Percentiles rank a stretch among this genome's conserved stretches.
Conservation (phyloP, 805 yeast genomes). For the Schizosaccharomyces cryophilus region DNA sequence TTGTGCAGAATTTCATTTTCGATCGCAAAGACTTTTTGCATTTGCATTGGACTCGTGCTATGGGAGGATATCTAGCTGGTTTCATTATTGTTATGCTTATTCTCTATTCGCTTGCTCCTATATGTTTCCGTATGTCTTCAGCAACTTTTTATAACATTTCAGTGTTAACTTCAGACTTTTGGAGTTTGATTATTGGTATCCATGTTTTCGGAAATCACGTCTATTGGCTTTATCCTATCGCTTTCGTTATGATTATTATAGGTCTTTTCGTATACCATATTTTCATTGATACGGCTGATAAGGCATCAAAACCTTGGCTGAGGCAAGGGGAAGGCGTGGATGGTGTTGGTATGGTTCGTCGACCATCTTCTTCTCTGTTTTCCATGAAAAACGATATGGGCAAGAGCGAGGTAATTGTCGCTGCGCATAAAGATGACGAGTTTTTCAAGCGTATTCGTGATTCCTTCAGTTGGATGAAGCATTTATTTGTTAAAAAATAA, state of each 20-base stretch:
- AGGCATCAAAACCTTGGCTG: conserved; percentile 22
- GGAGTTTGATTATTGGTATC: conserved; percentile 22
- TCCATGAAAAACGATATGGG: neutral
- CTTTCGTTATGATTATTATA: conserved; percentile 20
- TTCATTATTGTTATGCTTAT: conserved; percentile 19
- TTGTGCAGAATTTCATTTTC: conserved; percentile 22
- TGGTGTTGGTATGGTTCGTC: conserved; percentile 15
- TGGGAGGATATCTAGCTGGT: conserved; percentile 22
- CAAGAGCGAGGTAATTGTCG: neutral
- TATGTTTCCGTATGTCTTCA: conserved; percentile 21
- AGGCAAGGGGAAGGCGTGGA: conserved; percentile 13
- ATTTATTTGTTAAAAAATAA: neutral
- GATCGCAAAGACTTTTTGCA: conserved; percentile 16
- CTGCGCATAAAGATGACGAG: neutral
- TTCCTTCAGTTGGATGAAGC: neutral
- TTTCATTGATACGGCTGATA: conserved; percentile 17
- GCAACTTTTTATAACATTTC: conserved; percentile 24
- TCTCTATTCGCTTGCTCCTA: conserved; percentile 20
- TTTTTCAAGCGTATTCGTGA: neutral
- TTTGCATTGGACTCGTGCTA: conserved; percentile 18
- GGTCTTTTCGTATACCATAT: conserved; percentile 20
- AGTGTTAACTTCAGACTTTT: conserved; percentile 21
- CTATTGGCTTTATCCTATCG: conserved; percentile 24
- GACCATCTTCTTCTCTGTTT: neutral
- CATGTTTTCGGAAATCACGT: conserved; percentile 22